A percentile compares a stretch with the other conserved stretches of the same genome.
Evolutionary conservation across 75 land plant species (phyloP).

Genomic region (Cupressus sempervirens): DNA sequence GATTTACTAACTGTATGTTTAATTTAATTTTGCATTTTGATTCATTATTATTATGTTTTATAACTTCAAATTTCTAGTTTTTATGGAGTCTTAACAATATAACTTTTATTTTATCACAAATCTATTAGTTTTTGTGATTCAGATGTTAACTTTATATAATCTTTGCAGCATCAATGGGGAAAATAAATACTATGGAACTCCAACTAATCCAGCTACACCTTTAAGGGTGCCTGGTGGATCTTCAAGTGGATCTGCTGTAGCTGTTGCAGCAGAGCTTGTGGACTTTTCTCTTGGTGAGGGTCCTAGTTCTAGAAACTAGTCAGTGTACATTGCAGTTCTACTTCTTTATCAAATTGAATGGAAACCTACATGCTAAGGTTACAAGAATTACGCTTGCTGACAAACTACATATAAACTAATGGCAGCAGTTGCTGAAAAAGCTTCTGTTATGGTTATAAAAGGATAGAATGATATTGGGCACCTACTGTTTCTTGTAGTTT

Average conservation of each 20-base stretch:
- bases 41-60: neutral
- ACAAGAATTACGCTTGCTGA: neutral
- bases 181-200: constrained; percentile 76
- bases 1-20: neutral
- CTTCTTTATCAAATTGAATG: neutral
- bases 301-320: neutral
- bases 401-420: neutral
- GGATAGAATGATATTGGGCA: neutral
- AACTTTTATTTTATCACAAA: neutral
- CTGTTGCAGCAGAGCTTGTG: constrained; percentile 79
- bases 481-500: neutral
- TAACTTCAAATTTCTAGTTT: neutral
- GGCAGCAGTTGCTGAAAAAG: neutral
- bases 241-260: constrained; percentile 91
- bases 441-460: neutral
- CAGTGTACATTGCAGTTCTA: neutral
- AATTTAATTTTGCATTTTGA: neutral
- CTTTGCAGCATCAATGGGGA: constrained; percentile 57
- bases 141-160: neutral
- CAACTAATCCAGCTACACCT: constrained; percentile 61
- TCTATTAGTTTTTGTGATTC: neutral
- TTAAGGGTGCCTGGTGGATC: constrained; percentile 83
- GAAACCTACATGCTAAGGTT: neutral
- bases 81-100: neutral
- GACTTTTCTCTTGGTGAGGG: constrained; percentile 88